Evolutionary conservation across 176 grass and related monocot species (phyloP).

Genomic region (Aegilops tauschii): DNA sequence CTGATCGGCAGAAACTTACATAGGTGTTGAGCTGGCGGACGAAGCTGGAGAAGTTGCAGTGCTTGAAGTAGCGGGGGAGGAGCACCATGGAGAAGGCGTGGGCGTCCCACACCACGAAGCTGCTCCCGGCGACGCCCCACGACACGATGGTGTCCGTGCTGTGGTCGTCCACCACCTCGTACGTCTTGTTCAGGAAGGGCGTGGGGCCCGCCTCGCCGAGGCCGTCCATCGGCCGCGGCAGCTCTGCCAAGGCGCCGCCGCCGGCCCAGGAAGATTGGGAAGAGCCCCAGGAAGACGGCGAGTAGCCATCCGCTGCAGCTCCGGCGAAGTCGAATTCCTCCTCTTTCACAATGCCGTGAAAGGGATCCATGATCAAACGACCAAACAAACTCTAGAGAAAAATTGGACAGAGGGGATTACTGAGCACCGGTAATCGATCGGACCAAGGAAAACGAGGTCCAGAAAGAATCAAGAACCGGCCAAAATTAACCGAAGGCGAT

Average conservation of each 20-base stretch:
- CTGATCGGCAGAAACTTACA: not conserved
- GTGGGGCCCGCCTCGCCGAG: conserved; percentile 70
- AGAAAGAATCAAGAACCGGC: not conserved
- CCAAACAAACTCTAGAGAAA: not conserved
- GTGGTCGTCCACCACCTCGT: conserved; percentile 78
- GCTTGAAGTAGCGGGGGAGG: conserved; percentile 84
- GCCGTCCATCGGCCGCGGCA: conserved; percentile 75
- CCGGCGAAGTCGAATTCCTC: conserved; percentile 40
- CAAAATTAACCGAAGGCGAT: not conserved
- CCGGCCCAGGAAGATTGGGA: conserved; percentile 8
- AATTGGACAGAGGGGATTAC: not conserved
- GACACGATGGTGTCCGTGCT: conserved; percentile 66
- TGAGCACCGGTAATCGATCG: not conserved
- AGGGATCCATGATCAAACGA: conserved; percentile 23
- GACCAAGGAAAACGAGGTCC: not conserved
- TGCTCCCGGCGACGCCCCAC: conserved; percentile 58
- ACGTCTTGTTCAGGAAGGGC: conserved; percentile 88
- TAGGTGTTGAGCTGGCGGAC: conserved; percentile 79
- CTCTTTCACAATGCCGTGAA: conserved; percentile 45
- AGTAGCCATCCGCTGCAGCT: conserved; percentile 9
- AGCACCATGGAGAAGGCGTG: conserved; percentile 60
- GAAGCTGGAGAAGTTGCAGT: conserved; percentile 98
- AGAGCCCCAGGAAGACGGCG: not conserved
- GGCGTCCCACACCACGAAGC: conserved; percentile 90
- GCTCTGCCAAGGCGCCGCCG: not conserved